Evolutionary conservation across 257 asterid genomes (phyloP), one percentile per base, ranked within the genome.

Genomic region (Solanum okadae): DNA sequence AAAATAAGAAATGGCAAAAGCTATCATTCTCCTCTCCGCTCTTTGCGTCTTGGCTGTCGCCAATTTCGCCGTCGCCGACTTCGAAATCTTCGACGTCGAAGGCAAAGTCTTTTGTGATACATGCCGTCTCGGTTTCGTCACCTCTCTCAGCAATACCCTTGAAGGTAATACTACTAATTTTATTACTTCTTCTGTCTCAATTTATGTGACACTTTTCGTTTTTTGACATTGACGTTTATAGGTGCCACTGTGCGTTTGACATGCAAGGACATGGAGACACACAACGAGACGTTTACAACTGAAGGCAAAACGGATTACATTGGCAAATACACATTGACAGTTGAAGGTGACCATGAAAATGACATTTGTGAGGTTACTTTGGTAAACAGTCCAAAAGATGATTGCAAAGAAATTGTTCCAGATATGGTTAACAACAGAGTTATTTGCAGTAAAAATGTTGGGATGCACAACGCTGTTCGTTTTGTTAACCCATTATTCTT

Each of bases 81-180:
- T n/a, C 8, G 86, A 85, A 56, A 40, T 38, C 1, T 89, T 82
- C 79, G 63, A 46, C 13, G 88, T 90, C 34, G 56, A 33, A 40
- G 94, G 94, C 78, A 29, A 63, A 8, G 93, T 92, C 63, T 91
- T 89, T 68, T 92, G 93, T 34, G 93, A 92, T 61, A 89, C 94
- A 8, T 92, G 94, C 89, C 90, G 90, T 76, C 84, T 92, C 35
- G 87, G 90, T 56, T 92, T 91, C 73, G 44, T 70, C 42, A 91
- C 92, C 38, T 27, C 68, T 5, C 88, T 92, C 83, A 79, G 90
- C 70, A 10, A 44, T 6, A 15, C 18, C 37, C 37, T 91, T 71
- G 22, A 84, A 86, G 93, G 91, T 90, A 49, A 0, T 42, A 46
- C 59, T 46, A 14, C 22, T 49, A 15, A 49, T 49, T 49, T 49